A percentile compares a stretch with the other conserved stretches of the same genome.
Conservation (phyloP, 257 asterid genomes). For the Marsdenia floribunda region DNA sequence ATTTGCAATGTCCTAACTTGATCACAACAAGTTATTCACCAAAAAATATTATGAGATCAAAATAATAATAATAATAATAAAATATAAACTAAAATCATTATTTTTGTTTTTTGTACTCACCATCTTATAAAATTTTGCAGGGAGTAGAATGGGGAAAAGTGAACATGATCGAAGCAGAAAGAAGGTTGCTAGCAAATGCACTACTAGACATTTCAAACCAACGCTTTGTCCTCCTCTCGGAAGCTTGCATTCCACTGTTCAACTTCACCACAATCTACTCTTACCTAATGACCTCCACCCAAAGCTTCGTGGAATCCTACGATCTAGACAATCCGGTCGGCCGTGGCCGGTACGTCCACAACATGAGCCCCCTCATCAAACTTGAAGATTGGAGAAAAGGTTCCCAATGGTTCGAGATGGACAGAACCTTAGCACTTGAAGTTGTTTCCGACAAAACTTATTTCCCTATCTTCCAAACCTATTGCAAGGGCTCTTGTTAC, state of each 20-base stretch:
- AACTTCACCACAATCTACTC: conserved; percentile 73
- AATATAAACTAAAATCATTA: too few species aligned
- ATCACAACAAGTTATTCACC: too few species aligned
- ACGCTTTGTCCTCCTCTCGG: conserved; percentile 74
- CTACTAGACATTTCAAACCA: conserved; percentile 81
- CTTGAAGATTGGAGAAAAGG: conserved; percentile 75
- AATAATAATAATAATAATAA: too few species aligned
- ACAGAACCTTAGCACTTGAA: conserved; percentile 57
- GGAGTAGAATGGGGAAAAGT: conserved; percentile 70
- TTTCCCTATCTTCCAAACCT: conserved; percentile 38
- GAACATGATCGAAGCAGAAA: conserved; percentile 88
- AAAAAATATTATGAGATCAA: too few species aligned
- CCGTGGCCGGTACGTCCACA: conserved; percentile 50
- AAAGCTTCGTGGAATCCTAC: conserved; percentile 47
- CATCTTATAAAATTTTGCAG: conserved; percentile 29
- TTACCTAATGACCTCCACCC: conserved; percentile 52
- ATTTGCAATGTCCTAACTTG: too few species aligned
- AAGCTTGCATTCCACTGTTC: conserved; percentile 75
- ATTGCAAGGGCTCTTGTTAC: conserved; percentile 55
- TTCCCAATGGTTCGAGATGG: conserved; percentile 85
- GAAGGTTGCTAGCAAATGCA: conserved; percentile 77
- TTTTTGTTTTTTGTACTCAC: too few species aligned
- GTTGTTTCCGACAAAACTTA: conserved; percentile 45
- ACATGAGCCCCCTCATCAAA: conserved; percentile 51
- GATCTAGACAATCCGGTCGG: conserved; percentile 59